Base-by-base conservation (phyloP, 495 filamentous ascomycete genomes). In the Aspergillus incahuasiensis region DNA sequence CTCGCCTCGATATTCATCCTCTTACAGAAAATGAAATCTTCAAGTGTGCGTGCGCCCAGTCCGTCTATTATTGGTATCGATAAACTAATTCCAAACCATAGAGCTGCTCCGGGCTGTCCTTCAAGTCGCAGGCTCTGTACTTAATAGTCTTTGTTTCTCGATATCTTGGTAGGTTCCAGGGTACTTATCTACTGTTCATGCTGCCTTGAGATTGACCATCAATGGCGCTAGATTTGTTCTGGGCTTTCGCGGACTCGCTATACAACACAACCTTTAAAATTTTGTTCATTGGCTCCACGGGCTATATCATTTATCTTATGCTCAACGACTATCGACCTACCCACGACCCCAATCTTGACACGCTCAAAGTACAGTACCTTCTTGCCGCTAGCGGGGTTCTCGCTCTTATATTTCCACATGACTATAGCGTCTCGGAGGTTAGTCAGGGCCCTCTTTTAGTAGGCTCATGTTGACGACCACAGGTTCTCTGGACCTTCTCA, bases 211-310 rank as follows among this genome's bases (percentile, higher is more conserved):
- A 19, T 40, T 40, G 38, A 52, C 9, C 19, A 32, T 30, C 32
- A 12, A 44, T 50, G 55, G 32, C 35, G 34, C 20, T 54, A 92
- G 90, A 98, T 69, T 81, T 98, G 46, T 91, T 96, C 68, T 91
- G 84, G 83, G 95, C 91, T 52, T 85, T 87, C 63, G 82, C 82
- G 56, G 73, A 82, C 52, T 91, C 86, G 65, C 66, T 86, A 58
- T 98, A 95, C 79, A 96, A 96, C 76, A 86, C 91, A 48, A 78
- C 88, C 61, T 96, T 97, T 80, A 98, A 98, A 74, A 82, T 98
- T 64, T 81, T 96, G 66, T 98, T 97, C 80, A 88, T 98, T 69
- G 76, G 69, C 58, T 84, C 89, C n/a, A 89, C 91, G 48, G 81
- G 84, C 41, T 98, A 97, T 79, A 94, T 88, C 61, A 83, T 98